A percentile compares a stretch with the other conserved stretches of the same genome.
phyloP scores from a whole-genome alignment of 495 filamentous ascomycete species.

The Aspergillus biplanus region DNA sequence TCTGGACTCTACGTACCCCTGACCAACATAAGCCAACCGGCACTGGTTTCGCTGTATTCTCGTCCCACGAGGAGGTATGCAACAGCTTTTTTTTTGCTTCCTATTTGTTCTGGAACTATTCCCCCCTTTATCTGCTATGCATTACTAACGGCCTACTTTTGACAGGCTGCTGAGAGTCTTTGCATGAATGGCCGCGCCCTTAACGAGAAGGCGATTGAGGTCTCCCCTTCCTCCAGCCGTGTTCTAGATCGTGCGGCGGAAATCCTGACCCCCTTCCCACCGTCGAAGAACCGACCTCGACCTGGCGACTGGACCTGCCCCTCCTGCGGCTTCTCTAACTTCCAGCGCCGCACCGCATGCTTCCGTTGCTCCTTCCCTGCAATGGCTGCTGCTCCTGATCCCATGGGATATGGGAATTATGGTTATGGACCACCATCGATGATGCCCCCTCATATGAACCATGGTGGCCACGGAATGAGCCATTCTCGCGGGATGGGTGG shows the following conservation, averaged over 20 bases:
- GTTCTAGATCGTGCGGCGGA: slow-evolving; percentile 94
- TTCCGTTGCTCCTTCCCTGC: slow-evolving; percentile 99
- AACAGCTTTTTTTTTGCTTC: slow-evolving; percentile 13
- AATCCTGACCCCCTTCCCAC: slow-evolving; percentile 94
- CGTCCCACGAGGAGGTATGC: slow-evolving; percentile 97
- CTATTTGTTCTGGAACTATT: background rate
- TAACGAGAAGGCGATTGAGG: slow-evolving; percentile 98
- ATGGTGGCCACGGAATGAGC: slow-evolving; percentile 73
- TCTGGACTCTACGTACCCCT: slow-evolving; percentile 96
- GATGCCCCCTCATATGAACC: slow-evolving; percentile 82
- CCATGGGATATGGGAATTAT: slow-evolving; percentile 73
- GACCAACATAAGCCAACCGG: slow-evolving; percentile 99
- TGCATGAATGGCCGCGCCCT: slow-evolving; percentile 99
- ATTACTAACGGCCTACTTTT: slow-evolving; percentile 28
- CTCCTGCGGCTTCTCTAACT: slow-evolving; percentile 80
- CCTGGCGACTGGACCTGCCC: slow-evolving; percentile 99
- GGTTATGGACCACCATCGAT: slow-evolving; percentile 77
- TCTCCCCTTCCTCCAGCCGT: slow-evolving; percentile 92
- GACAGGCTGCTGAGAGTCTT: slow-evolving; percentile 87
- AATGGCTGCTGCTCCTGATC: slow-evolving; percentile 74
- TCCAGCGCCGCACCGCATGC: slow-evolving; percentile 96
- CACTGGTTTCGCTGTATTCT: slow-evolving; percentile 96
- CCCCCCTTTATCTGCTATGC: background rate
- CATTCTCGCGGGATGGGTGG: slow-evolving; percentile 70
- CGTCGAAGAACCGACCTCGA: slow-evolving; percentile 95